Base-by-base conservation (phyloP, 306 rosid genomes). In the Citrullus amarus region DNA sequence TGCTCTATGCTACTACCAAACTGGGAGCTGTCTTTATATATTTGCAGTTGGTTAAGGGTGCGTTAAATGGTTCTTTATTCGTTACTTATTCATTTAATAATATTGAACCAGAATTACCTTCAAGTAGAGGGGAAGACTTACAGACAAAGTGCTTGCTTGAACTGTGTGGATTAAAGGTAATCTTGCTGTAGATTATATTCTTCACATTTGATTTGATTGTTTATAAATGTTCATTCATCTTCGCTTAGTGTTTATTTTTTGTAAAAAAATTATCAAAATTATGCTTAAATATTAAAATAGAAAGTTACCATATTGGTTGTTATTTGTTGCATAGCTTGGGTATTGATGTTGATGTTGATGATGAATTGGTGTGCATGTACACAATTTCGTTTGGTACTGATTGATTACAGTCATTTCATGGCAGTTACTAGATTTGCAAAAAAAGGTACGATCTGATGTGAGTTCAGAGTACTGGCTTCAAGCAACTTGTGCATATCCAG, bases 131-230 rank as follows among this genome's bases (percentile, higher is more conserved):
- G 70, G 99, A 96, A 80, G 96, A 93, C 81, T 84, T 96, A 86
- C 97, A 96, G 92, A 87, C 93, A 46, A 96, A 89, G 87, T 93
- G 98, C 90, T 87, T 96, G 84, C 90, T 91, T 82, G 99, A 96
- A 79, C 88, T 93, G 69, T 93, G 90, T 88, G 99, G 98, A 72
- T 82, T 96, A 79, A 92, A 96, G 99, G 99, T 96, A 91, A 85
- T 83, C 81, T 79, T 83, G 84, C 84, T 63, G 57, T 85, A 54
- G 72, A 79, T 68, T 80, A 44, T 54, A 15, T 78, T 43, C 17
- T 46, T 48, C 32, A 5, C 10, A 18, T 46, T 41, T n/a, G 13
- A 5, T 5, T 57, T 57, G 36, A 56, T 17, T 54, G 53, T 57
- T 57, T 57, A 12, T 76, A 20, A 59, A 22, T 11, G 56, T 77